Conservation (phyloP, 306 rosid species). For the Cicer judaicum region DNA sequence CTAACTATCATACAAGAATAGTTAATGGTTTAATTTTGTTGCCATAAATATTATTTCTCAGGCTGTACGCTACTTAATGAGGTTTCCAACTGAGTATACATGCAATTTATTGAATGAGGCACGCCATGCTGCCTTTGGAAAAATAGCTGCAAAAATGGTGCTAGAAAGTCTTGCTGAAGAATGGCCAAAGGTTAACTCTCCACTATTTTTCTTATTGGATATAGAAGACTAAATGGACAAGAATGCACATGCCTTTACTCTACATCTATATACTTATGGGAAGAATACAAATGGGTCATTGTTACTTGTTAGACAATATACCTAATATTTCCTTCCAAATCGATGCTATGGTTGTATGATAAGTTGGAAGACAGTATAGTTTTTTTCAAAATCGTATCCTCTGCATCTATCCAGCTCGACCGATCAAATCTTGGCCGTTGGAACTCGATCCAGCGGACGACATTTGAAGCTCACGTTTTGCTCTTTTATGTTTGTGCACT, state of each 20-base stretch:
- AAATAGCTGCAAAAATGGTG: constrained; percentile 75
- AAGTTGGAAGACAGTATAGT: no score
- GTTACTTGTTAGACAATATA: no score
- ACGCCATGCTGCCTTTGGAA: constrained; percentile 81
- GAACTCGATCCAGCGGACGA: no score
- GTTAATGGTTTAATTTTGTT: constrained; percentile 11
- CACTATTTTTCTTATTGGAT: constrained; percentile 27
- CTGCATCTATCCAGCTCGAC: no score
- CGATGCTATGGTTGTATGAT: no score
- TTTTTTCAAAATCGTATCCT: no score
- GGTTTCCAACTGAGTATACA: constrained; percentile 75
- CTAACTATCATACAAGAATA: background rate
- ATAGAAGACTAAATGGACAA: background rate
- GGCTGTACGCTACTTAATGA: constrained; percentile 88
- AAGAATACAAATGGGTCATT: no score
- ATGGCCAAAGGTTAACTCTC: constrained; percentile 68
- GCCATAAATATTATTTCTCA: constrained; percentile 40
- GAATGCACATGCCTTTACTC: background rate
- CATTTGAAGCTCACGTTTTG: no score
- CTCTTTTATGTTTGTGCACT: background rate
- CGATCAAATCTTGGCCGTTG: no score
- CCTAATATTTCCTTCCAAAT: no score
- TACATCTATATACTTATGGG: background rate
- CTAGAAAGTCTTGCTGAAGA: constrained; percentile 52
- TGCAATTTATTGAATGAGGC: constrained; percentile 75